A percentile compares a stretch with the other conserved stretches of the same genome.
phyloP scores from a whole-genome alignment of 202 grass and related monocot genomes.

The Brachypodium distachyon region DNA sequence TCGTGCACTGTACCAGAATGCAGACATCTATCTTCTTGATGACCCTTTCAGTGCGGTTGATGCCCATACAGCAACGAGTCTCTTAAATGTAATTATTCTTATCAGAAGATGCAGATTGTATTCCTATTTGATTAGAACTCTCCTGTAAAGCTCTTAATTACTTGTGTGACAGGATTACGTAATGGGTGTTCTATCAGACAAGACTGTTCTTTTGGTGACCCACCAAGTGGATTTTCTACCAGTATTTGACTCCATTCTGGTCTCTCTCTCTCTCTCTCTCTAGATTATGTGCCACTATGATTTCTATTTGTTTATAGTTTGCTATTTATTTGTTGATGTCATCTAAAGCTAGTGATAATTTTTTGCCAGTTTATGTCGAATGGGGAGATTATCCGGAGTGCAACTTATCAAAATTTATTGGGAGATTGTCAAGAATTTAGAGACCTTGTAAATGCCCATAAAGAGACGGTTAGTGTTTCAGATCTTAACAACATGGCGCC shows the following conservation, averaged over 20 bases:
- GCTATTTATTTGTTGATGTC: neutral
- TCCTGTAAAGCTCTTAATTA: neutral
- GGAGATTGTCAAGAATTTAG: slow-evolving; percentile 70
- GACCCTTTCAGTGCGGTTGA: slow-evolving; percentile 97
- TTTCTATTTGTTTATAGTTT: neutral
- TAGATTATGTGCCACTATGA: neutral
- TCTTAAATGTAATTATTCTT: slow-evolving; percentile 72
- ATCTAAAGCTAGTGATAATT: slow-evolving; percentile 5
- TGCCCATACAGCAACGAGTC: slow-evolving; percentile 77
- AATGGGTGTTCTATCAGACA: slow-evolving; percentile 71
- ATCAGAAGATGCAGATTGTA: neutral
- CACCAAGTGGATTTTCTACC: slow-evolving; percentile 98
- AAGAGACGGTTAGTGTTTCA: slow-evolving; percentile 52
- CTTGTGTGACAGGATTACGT: slow-evolving; percentile 70
- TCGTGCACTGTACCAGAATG: slow-evolving; percentile 83
- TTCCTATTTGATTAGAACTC: neutral
- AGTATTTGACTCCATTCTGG: slow-evolving; percentile 79
- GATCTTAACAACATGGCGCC: slow-evolving; percentile 25
- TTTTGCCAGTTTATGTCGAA: slow-evolving; percentile 84
- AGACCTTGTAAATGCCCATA: slow-evolving; percentile 75
- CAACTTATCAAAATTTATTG: slow-evolving; percentile 53
- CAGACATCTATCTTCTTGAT: slow-evolving; percentile 87
- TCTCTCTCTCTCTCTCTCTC: neutral
- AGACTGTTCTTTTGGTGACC: slow-evolving; percentile 82
- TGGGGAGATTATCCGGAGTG: slow-evolving; percentile 54